Conservation (phyloP, 306 rosid species). For the Notholithocarpus densiflorus region DNA sequence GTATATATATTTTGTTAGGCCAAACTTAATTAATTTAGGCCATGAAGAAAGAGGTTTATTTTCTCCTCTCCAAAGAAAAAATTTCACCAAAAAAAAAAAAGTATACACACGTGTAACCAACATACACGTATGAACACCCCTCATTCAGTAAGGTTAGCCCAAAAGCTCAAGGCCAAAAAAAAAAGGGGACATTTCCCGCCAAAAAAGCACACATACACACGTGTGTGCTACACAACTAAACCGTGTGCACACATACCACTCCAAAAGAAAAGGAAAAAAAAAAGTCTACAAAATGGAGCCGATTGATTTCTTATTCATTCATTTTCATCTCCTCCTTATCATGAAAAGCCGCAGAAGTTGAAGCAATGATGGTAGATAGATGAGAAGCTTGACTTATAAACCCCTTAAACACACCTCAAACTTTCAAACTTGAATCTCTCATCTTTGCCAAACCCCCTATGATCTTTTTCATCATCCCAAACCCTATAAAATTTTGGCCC, state of each 20-base stretch:
- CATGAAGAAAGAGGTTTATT: conserved; percentile 16
- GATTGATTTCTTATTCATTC: conserved; percentile 3
- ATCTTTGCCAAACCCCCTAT: conserved; percentile 18
- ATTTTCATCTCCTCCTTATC: conserved; percentile 12
- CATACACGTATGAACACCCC: conserved; percentile 50
- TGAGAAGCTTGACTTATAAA: conserved; percentile 40
- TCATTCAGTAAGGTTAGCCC: conserved; percentile 51
- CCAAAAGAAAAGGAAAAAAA: neutral
- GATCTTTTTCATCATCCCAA: neutral
- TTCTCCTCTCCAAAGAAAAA: conserved; percentile 8
- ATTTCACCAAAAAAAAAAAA: conserved; percentile 33
- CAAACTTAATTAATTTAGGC: conserved; percentile 26
- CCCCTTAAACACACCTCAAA: conserved; percentile 37
- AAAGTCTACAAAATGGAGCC: conserved; percentile 38
- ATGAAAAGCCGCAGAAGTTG: conserved; percentile 28
- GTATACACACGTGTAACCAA: conserved; percentile 47
- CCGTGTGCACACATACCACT: conserved; percentile 40
- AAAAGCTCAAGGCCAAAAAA: conserved; percentile 31
- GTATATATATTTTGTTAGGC: conserved; percentile 24
- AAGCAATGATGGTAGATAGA: conserved; percentile 38
- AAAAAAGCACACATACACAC: conserved; percentile 48
- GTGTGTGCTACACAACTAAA: conserved; percentile 33
- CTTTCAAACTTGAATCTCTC: conserved; percentile 28
- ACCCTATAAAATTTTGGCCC: conserved; percentile 32
- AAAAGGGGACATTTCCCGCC: conserved; percentile 45